Evolutionary conservation across 129 eudicot genomes (phyloP).

Genomic region (Tagetes patula): DNA sequence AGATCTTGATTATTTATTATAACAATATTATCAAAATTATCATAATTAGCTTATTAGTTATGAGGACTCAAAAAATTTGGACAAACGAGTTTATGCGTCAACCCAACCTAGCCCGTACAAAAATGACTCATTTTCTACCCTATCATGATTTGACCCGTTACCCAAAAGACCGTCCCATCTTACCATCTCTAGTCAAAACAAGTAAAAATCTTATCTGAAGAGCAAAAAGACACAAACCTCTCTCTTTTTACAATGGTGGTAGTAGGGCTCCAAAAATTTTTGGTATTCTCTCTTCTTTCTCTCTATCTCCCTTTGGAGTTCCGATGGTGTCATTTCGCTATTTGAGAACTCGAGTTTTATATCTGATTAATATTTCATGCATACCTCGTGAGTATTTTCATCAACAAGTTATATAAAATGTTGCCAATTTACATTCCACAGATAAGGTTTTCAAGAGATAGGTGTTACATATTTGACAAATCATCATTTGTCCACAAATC

Average conservation of each 20-base stretch:
- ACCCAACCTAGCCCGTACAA: background rate
- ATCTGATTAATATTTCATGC: conserved; percentile 26
- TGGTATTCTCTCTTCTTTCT: conserved; percentile 44
- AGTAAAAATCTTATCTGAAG: background rate
- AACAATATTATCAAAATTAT: background rate
- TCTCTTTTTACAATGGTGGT: conserved; percentile 35
- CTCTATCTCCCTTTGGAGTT: conserved; percentile 37
- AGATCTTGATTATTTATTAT: background rate
- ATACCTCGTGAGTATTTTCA: conserved; percentile 3
- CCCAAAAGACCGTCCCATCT: background rate
- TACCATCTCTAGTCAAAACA: background rate
- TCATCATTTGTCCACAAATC: background rate
- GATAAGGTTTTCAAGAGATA: background rate
- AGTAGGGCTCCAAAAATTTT: conserved; percentile 29
- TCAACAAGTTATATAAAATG: background rate
- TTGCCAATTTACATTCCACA: background rate
- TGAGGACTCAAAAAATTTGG: background rate
- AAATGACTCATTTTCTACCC: background rate
- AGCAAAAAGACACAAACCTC: conserved; percentile 24
- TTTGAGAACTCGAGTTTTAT: conserved; percentile 42
- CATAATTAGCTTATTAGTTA: background rate
- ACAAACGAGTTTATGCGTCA: background rate
- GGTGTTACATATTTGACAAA: background rate
- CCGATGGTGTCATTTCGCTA: conserved; percentile 27
- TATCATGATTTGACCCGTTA: background rate